Percentiles rank a stretch among this genome's conserved stretches.
Evolutionary conservation across 179 eudicot species (phyloP).

Genomic region (Dionaea muscipula): DNA sequence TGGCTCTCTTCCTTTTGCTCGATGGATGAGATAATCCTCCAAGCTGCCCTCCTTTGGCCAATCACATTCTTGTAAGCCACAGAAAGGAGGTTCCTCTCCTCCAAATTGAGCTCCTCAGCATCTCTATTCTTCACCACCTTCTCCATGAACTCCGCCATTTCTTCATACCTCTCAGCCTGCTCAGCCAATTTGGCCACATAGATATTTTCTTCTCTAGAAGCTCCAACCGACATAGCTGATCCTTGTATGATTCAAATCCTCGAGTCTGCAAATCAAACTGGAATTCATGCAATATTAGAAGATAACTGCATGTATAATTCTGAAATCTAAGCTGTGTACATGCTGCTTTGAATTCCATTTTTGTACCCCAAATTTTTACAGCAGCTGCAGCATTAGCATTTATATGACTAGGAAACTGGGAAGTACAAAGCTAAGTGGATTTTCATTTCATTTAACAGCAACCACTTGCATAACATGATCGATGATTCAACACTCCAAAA

Average conservation of each 20-base stretch:
- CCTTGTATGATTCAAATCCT: not conserved
- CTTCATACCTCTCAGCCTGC: conserved; percentile 15
- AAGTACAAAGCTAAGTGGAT: too few species aligned
- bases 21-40: conserved; percentile 16
- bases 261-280: too few species aligned
- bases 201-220: conserved; percentile 10
- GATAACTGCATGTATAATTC: too few species aligned
- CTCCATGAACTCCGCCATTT: conserved; percentile 16
- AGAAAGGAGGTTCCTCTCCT: conserved; percentile 14
- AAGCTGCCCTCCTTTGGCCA: conserved; percentile 13
- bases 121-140: conserved; percentile 8
- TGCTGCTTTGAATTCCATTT: too few species aligned
- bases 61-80: conserved; percentile 18
- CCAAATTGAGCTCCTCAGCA: conserved; percentile 6
- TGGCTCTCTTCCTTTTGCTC: conserved; percentile 16
- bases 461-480: too few species aligned
- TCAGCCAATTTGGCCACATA: conserved; percentile 13
- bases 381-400: too few species aligned
- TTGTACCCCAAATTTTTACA: too few species aligned
- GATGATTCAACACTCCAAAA: not conserved
- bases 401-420: too few species aligned
- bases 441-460: too few species aligned
- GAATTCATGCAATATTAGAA: too few species aligned
- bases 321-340: too few species aligned
- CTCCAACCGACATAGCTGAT: not conserved